Evolutionary conservation across 2,329 filamentous ascomycete species (phyloP).

Genomic region (Neonectria faginata): DNA sequence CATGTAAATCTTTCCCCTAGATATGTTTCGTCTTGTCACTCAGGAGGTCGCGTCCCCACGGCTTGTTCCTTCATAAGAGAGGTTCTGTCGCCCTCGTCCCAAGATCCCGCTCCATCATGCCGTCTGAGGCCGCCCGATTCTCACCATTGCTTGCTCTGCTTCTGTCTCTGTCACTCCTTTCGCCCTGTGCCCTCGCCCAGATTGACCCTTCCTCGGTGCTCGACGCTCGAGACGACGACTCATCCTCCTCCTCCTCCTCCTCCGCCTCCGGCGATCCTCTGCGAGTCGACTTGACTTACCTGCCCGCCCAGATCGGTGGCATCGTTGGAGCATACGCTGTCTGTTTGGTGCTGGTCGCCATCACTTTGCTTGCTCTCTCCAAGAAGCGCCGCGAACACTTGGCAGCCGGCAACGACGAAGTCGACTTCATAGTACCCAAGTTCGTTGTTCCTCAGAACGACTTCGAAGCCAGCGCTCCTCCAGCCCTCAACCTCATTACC

Average conservation of each 20-base stretch:
- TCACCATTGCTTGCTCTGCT: slow-evolving; percentile 47
- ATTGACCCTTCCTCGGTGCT: slow-evolving; percentile 45
- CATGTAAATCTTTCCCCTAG: slow-evolving; percentile 60
- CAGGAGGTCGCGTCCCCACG: slow-evolving; percentile 57
- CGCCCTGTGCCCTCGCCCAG: slow-evolving; percentile 46
- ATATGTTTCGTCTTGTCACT: slow-evolving; percentile 62
- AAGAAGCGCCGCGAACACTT: slow-evolving; percentile 67
- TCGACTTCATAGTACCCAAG: slow-evolving; percentile 53
- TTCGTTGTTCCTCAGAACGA: slow-evolving; percentile 41
- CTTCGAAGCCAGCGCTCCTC: slow-evolving; percentile 31
- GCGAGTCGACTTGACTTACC: slow-evolving; percentile 68
- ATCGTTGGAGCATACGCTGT: slow-evolving; percentile 87
- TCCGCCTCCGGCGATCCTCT: slow-evolving; percentile 69
- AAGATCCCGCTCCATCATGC: slow-evolving; percentile 56
- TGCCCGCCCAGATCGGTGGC: slow-evolving; percentile 85
- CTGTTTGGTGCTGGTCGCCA: slow-evolving; percentile 79
- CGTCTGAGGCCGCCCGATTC: slow-evolving; percentile 42
- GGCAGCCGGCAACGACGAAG: slow-evolving; percentile 64
- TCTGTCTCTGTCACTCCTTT: slow-evolving; percentile 45
- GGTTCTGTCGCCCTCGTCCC: slow-evolving; percentile 39
- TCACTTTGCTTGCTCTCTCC: slow-evolving; percentile 70
- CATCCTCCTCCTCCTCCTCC: slow-evolving; percentile 71
- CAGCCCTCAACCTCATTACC: slow-evolving; percentile 36
- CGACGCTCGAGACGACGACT: slow-evolving; percentile 54
- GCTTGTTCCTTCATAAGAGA: slow-evolving; percentile 49